phyloP scores from a whole-genome alignment of 1,139 yeast species.

The Scheffersomyces insectosa region DNA sequence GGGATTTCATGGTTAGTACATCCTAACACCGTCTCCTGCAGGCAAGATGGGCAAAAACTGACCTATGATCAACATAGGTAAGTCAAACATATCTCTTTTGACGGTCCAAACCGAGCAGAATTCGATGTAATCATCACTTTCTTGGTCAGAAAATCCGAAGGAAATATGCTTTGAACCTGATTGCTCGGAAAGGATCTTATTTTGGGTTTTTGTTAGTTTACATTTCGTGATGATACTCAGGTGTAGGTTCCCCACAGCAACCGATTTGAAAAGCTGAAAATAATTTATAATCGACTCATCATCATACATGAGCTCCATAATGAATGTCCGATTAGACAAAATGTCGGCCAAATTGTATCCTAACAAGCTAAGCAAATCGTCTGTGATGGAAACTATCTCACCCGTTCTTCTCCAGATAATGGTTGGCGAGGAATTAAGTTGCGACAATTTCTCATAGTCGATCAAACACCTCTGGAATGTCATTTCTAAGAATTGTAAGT shows the following conservation, averaged over 20 bases:
- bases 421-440: slow-evolving; percentile 64
- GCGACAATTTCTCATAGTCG: slow-evolving; percentile 63
- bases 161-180: slow-evolving; percentile 1
- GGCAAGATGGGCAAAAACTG: slow-evolving; percentile 49
- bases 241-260: slow-evolving; percentile 51
- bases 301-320: slow-evolving; percentile 50
- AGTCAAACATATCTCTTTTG: slow-evolving; percentile 84
- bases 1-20: slow-evolving; percentile 20
- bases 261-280: slow-evolving; percentile 47
- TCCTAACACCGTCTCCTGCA: slow-evolving; percentile 39
- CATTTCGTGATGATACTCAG: slow-evolving; percentile 52
- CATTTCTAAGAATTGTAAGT: slow-evolving; percentile 64
- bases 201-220: slow-evolving; percentile 37
- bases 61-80: slow-evolving; percentile 61
- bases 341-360: slow-evolving; percentile 52
- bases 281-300: slow-evolving; percentile 47
- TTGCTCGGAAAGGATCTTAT: slow-evolving; percentile 3
- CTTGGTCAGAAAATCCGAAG: slow-evolving; percentile 12
- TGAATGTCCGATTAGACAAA: slow-evolving; percentile 53
- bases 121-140: slow-evolving; percentile 37
- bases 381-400: slow-evolving; percentile 69
- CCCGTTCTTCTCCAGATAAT: slow-evolving; percentile 80
- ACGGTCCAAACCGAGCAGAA: slow-evolving; percentile 66
- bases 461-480: slow-evolving; percentile 67
- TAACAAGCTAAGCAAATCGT: slow-evolving; percentile 65